Base-by-base conservation (phyloP, 257 asterid species). In the Eucommia ulmoides region DNA sequence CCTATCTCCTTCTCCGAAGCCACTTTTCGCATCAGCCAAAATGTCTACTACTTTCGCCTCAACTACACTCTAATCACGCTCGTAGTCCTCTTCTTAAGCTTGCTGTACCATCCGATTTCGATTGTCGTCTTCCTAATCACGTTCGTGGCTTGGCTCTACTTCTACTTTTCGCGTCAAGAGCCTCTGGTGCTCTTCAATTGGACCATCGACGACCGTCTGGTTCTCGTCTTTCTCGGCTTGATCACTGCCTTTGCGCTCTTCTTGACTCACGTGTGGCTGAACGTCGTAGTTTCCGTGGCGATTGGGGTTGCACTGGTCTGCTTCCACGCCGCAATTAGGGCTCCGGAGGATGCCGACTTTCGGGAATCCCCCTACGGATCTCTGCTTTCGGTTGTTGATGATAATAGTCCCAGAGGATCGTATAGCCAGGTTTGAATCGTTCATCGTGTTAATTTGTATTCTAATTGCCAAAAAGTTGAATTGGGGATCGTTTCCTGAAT, bases 1-100 rank as follows among this genome's bases (percentile, higher is more conserved):
- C 94, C 98, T 21, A 67, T 83, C 64, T 83, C 96, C 66, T 25
- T 83, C 67, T 80, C 96, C 52, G 98, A 91, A 53, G 54, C 93
- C 60, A 69, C 84, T 45, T 63, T 64, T 41, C 95, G 99, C 24
- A 49, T 91, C 78, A 51, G 69, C 33, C 81, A 71, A 62, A 91
- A 91, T 71, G 71, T 91, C 55, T 71, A 78, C 18, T 79, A 57
- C 55, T 91, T 86, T 75, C 62, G 71, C 62, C 76, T 84, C 10
- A 91, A 91, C 74, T 91, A 91, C 76, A 63, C 60, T 48, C 64
- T 81, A 56, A 52, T 81, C 50, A 22, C 57, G 18, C 67, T 78
- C 55, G 17, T 62, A 44, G 38, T 74, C 75, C 72, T 86, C 69
- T 70, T 78, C 60, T 53, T 83, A 25, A 67, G 83, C 71, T 84